Percentiles rank a stretch among this genome's conserved stretches.
phyloP scores from a whole-genome alignment of 306 rosid genomes.

The Vigna hirtella region DNA sequence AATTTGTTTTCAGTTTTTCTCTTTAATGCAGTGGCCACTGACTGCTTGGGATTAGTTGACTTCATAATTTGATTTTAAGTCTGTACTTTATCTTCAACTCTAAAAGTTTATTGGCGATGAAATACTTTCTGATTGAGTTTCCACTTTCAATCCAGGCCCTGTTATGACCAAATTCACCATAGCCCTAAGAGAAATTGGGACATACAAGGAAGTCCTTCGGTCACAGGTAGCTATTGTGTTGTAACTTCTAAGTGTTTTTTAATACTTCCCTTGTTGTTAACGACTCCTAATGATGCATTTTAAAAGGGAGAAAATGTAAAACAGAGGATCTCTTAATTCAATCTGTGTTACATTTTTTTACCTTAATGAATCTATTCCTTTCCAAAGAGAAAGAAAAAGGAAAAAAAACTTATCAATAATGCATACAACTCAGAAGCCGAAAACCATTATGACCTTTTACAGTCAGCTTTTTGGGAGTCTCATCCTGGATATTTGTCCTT shows the following conservation, averaged over 20 bases:
- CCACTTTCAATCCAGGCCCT: slow-evolving; percentile 67
- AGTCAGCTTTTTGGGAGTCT: slow-evolving; percentile 32
- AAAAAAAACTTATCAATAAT: background rate
- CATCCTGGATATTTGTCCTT: slow-evolving; percentile 23
- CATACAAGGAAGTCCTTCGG: slow-evolving; percentile 99
- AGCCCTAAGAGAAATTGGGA: slow-evolving; percentile 97
- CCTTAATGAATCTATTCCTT: background rate
- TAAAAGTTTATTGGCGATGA: slow-evolving; percentile 22
- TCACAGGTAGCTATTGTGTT: slow-evolving; percentile 75
- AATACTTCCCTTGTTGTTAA: slow-evolving; percentile 12
- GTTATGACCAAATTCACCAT: slow-evolving; percentile 99
- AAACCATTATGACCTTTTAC: slow-evolving; percentile 24
- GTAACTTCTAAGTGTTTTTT: slow-evolving; percentile 25
- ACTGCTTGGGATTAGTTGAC: slow-evolving; percentile 5
- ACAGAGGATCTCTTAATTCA: background rate
- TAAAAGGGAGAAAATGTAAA: slow-evolving; percentile 1
- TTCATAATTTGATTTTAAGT: slow-evolving; percentile 31
- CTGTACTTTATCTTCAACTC: slow-evolving; percentile 32
- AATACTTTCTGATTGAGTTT: slow-evolving; percentile 41
- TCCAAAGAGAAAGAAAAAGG: background rate
- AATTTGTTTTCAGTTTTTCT: slow-evolving; percentile 33
- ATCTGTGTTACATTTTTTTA: background rate
- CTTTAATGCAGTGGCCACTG: slow-evolving; percentile 17
- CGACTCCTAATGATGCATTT: slow-evolving; percentile 38
- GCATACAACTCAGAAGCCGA: slow-evolving; percentile 4